These are phyloP conservation scores for Xylariaceae sp. DNA, from an alignment of 2,329 filamentous ascomycete genomes.

Conservation along the genomic window DNA sequence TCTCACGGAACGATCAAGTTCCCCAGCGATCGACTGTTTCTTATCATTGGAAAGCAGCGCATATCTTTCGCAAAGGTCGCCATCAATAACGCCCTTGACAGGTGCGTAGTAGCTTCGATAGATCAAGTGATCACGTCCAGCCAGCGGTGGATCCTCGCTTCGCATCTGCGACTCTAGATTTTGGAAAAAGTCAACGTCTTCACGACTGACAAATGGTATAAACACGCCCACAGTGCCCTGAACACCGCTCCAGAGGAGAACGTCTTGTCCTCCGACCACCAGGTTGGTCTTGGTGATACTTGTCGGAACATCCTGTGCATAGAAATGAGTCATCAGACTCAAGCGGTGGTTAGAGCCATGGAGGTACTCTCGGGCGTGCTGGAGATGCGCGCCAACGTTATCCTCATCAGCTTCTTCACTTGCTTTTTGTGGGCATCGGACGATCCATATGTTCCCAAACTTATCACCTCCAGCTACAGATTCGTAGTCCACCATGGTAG, in stretches of 20 bases:
- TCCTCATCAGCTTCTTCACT: constrained; percentile 91
- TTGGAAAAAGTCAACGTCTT: constrained; percentile 98
- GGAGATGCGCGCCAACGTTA: constrained; percentile 82
- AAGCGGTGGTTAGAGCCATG: constrained; percentile 84
- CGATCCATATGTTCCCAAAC: constrained; percentile 92
- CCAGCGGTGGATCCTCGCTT: constrained; percentile 79
- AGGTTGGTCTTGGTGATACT: constrained; percentile 85
- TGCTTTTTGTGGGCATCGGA: constrained; percentile 80
- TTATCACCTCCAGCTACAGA: constrained; percentile 93
- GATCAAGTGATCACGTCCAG: constrained; percentile 90
- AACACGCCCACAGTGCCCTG: constrained; percentile 93
- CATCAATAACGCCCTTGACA: constrained; percentile 94
- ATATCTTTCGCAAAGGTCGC: constrained; percentile 92
- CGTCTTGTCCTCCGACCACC: constrained; percentile 85
- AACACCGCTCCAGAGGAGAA: constrained; percentile 88
- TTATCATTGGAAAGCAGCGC: constrained; percentile 78
- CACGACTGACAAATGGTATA: constrained; percentile 84
- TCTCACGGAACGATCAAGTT: constrained; percentile 83
- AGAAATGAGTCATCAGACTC: constrained; percentile 83
- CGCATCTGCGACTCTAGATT: constrained; percentile 85
- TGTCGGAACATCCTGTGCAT: constrained; percentile 86
- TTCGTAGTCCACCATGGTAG: constrained; percentile 96
- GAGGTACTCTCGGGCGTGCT: constrained; percentile 85
- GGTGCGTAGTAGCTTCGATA: constrained; percentile 95
- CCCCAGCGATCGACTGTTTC: constrained; percentile 91